Evolutionary conservation across 352 stramenopile species (phyloP).

Genomic region (Elongisporangium prolatum): DNA sequence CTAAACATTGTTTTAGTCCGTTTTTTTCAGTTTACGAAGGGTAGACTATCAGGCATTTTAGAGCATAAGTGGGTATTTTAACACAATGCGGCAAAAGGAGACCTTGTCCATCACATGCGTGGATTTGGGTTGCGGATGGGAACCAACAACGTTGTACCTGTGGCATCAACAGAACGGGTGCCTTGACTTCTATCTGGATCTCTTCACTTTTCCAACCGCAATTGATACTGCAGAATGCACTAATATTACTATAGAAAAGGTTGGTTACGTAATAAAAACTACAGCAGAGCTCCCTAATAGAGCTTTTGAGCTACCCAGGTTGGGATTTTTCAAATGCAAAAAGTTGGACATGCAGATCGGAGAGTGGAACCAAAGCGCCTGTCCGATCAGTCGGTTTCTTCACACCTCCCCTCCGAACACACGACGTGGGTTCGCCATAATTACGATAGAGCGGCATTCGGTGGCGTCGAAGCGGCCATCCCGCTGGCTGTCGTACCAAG

Average conservation of each 20-base stretch:
- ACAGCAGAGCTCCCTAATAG: neutral
- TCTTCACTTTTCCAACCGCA: neutral
- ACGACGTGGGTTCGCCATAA: neutral
- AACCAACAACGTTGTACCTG: neutral
- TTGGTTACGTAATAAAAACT: neutral
- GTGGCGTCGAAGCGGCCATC: slow-evolving; percentile 5
- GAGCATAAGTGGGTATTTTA: neutral
- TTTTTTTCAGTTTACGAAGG: too few relatives aligned
- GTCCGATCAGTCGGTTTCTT: neutral
- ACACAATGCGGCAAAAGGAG: neutral
- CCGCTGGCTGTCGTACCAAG: slow-evolving; percentile 48
- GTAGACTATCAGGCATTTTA: neutral
- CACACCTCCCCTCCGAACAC: neutral
- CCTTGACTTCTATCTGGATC: neutral
- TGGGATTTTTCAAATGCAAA: neutral
- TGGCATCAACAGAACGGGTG: neutral
- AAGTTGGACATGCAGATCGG: neutral
- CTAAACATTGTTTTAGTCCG: too few relatives aligned
- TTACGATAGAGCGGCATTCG: neutral
- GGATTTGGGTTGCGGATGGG: neutral
- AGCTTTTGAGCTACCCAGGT: neutral
- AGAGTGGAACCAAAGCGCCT: neutral
- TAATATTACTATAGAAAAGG: neutral
- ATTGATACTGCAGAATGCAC: neutral
- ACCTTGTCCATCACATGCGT: neutral